Conservation (phyloP, 805 yeast genomes). For the Yamadazyma tumulicola region DNA sequence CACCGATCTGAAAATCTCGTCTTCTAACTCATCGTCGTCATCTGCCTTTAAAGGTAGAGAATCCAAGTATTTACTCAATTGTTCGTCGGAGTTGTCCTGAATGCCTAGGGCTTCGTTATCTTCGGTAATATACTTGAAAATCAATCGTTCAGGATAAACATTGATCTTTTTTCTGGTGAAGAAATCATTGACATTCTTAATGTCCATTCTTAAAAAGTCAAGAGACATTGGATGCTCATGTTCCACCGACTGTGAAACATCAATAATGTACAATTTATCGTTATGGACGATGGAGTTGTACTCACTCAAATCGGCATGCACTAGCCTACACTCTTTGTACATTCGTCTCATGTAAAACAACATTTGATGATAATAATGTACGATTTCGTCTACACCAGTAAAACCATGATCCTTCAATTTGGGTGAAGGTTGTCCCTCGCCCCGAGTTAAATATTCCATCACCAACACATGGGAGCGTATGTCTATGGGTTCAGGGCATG, state of each 20-base stretch:
- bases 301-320: slow-evolving; percentile 96
- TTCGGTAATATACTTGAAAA: slow-evolving; percentile 75
- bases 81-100: slow-evolving; percentile 38
- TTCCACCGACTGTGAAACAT: slow-evolving; percentile 96
- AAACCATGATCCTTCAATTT: slow-evolving; percentile 81
- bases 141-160: slow-evolving; percentile 75
- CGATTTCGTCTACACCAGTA: slow-evolving; percentile 61
- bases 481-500: slow-evolving; percentile 92
- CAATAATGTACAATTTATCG: slow-evolving; percentile 77
- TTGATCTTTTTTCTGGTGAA: slow-evolving; percentile 69
- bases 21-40: slow-evolving; percentile 59
- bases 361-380: slow-evolving; percentile 70
- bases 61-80: slow-evolving; percentile 40
- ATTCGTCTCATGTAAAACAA: slow-evolving; percentile 80
- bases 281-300: slow-evolving; percentile 87
- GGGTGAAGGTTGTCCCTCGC: slow-evolving; percentile 89
- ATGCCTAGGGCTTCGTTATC: slow-evolving; percentile 35
- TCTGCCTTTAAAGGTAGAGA: slow-evolving; percentile 57
- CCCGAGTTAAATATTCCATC: slow-evolving; percentile 83
- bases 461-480: slow-evolving; percentile 86
- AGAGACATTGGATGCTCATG: slow-evolving; percentile 97
- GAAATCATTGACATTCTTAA: slow-evolving; percentile 89
- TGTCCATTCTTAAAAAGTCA: slow-evolving; percentile 95
- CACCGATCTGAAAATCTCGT: slow-evolving; percentile 80
- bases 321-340: slow-evolving; percentile 83